phyloP scores from a whole-genome alignment of 768 basidiomycete genomes.

The Chalciporus sphaerocephalus region DNA sequence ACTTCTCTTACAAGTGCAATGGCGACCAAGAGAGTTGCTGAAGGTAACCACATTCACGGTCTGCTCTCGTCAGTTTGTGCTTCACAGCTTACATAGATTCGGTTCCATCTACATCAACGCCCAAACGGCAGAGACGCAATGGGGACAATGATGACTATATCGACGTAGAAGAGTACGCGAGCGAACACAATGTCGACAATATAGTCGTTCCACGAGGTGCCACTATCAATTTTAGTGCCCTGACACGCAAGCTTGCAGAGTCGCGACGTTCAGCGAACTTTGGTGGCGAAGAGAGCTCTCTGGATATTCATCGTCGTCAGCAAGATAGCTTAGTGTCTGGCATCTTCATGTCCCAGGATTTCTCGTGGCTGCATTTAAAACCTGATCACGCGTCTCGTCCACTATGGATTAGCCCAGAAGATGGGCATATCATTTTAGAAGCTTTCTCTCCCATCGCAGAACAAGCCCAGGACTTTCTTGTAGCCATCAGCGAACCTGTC shows the following conservation, averaged over 20 bases:
- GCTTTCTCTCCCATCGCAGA: conserved; percentile 97
- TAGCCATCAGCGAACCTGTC: conserved; percentile 97
- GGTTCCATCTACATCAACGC: conserved; percentile 23
- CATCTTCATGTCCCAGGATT: conserved; percentile 82
- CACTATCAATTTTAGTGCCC: conserved; percentile 84
- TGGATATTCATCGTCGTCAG: conserved; percentile 64
- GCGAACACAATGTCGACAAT: conserved; percentile 31
- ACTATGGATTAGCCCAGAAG: conserved; percentile 92
- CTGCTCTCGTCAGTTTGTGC: background rate
- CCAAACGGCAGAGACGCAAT: conserved; percentile 41
- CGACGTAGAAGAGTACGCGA: conserved; percentile 49
- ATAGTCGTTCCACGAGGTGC: conserved; percentile 61
- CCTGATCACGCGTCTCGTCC: conserved; percentile 89
- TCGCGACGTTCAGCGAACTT: conserved; percentile 44
- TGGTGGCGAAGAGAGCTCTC: conserved; percentile 43
- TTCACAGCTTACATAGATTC: conserved; percentile 15
- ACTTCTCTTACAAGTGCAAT: too few species aligned
- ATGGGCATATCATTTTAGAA: conserved; percentile 92
- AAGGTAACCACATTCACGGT: conserved; percentile 29
- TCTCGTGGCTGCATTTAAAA: conserved; percentile 83
- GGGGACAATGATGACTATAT: conserved; percentile 55
- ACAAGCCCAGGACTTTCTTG: conserved; percentile 96
- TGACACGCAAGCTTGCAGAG: conserved; percentile 74
- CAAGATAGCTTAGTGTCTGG: conserved; percentile 76
- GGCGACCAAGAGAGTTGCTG: conserved; percentile 38